Percentiles rank a stretch among this genome's conserved stretches.
phyloP scores from a whole-genome alignment of 2,329 filamentous ascomycete genomes.

The Colletotrichum phormii region DNA sequence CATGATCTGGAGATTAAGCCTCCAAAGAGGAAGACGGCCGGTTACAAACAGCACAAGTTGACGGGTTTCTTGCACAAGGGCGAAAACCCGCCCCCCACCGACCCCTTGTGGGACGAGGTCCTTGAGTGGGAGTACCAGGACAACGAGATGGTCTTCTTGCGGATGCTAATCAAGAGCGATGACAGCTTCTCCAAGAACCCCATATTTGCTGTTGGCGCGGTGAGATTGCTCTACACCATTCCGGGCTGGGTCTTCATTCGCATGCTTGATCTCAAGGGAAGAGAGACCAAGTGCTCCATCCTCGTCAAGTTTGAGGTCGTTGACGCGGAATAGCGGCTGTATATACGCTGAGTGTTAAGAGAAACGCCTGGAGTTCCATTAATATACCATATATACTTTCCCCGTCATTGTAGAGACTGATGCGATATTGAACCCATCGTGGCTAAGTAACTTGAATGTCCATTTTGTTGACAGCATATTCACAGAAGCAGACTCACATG shows the following conservation, averaged over 20 bases:
- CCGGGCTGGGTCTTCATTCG: conserved; percentile 73
- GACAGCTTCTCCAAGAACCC: conserved; percentile 72
- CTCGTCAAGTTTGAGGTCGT: conserved; percentile 70
- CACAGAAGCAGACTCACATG: too few species aligned
- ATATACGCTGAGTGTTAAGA: neutral
- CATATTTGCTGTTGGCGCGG: conserved; percentile 69
- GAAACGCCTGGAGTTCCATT: neutral
- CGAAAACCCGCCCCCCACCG: conserved; percentile 68
- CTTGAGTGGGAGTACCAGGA: conserved; percentile 77
- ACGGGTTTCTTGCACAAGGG: conserved; percentile 66
- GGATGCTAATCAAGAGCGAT: conserved; percentile 75
- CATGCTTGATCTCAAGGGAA: conserved; percentile 73
- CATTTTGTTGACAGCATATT: too few species aligned
- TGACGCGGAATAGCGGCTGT: conserved; percentile 44
- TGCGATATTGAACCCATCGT: neutral
- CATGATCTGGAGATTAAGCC: conserved; percentile 59
- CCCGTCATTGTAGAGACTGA: neutral
- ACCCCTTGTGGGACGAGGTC: conserved; percentile 74
- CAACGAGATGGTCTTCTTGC: conserved; percentile 73
- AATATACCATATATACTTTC: neutral
- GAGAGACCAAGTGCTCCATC: conserved; percentile 71
- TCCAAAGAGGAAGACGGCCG: conserved; percentile 70
- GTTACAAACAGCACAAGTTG: conserved; percentile 70
- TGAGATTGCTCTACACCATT: conserved; percentile 68
- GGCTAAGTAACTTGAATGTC: neutral